These are phyloP conservation scores for Henckelia pumila DNA, from an alignment of 257 asterid species.

Conservation along the genomic window DNA sequence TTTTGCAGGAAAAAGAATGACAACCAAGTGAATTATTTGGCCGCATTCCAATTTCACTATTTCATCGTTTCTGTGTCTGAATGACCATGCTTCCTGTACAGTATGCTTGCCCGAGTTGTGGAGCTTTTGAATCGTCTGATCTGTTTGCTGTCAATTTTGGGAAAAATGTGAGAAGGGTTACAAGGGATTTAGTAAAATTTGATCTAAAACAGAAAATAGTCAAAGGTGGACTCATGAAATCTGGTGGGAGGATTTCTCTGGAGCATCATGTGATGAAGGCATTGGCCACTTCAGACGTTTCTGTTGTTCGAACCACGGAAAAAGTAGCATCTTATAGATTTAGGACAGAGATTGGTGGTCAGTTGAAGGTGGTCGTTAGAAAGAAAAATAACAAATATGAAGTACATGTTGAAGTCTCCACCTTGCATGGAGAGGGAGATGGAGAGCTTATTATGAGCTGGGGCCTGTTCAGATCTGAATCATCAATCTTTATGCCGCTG, in stretches of 20 bases:
- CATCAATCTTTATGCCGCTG: constrained; percentile 48
- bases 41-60: neutral
- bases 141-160: constrained; percentile 27
- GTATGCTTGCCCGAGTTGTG: constrained; percentile 37
- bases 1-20: constrained; percentile 20
- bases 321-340: constrained; percentile 50
- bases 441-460: constrained; percentile 54
- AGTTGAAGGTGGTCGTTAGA: constrained; percentile 55
- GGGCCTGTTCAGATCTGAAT: constrained; percentile 68
- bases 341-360: constrained; percentile 65
- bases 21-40: constrained; percentile 1
- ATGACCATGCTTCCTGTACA: constrained; percentile 48
- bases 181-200: constrained; percentile 27
- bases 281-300: constrained; percentile 37
- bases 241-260: constrained; percentile 26
- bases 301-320: constrained; percentile 40
- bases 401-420: constrained; percentile 49
- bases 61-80: constrained; percentile 19
- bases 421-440: constrained; percentile 32
- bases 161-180: constrained; percentile 32
- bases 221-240: constrained; percentile 16
- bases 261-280: constrained; percentile 40
- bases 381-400: constrained; percentile 41
- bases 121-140: constrained; percentile 35
- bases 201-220: constrained; percentile 26